Evolutionary conservation across 2,329 filamentous ascomycete genomes (phyloP).

Genomic region (Colletotrichum sojae): DNA sequence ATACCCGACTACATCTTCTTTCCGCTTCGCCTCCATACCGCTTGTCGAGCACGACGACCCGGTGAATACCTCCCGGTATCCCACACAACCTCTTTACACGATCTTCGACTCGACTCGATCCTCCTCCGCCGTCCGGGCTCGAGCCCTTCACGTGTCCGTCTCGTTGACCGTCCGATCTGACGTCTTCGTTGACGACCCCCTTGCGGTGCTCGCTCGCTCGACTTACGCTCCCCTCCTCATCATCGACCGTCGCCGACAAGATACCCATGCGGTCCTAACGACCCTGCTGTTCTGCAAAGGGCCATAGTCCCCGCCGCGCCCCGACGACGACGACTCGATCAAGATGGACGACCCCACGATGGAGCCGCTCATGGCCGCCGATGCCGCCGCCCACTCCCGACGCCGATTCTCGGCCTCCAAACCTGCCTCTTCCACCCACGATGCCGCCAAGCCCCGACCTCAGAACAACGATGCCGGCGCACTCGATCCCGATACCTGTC

Average conservation of each 20-base stretch:
- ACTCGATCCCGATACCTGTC: constrained; percentile 84
- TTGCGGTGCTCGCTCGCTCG: neutral
- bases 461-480: constrained; percentile 37
- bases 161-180: neutral
- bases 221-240: neutral
- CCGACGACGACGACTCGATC: constrained; percentile 22
- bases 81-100: constrained; percentile 18
- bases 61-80: neutral
- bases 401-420: constrained; percentile 42
- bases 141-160: constrained; percentile 22
- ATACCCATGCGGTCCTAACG: constrained; percentile 38
- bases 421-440: constrained; percentile 12
- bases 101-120: constrained; percentile 1
- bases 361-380: constrained; percentile 46
- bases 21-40: neutral
- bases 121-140: neutral
- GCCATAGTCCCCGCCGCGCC: constrained; percentile 22
- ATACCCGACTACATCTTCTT: constrained; percentile 21
- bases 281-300: constrained; percentile 19
- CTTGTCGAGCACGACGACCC: neutral
- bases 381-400: constrained; percentile 48
- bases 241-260: constrained; percentile 3
- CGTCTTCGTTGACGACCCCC: neutral
- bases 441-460: constrained; percentile 25
- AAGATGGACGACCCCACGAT: constrained; percentile 45